Conservation (phyloP, 2,329 filamentous ascomycete genomes). For the Westerdykella sp. region DNA sequence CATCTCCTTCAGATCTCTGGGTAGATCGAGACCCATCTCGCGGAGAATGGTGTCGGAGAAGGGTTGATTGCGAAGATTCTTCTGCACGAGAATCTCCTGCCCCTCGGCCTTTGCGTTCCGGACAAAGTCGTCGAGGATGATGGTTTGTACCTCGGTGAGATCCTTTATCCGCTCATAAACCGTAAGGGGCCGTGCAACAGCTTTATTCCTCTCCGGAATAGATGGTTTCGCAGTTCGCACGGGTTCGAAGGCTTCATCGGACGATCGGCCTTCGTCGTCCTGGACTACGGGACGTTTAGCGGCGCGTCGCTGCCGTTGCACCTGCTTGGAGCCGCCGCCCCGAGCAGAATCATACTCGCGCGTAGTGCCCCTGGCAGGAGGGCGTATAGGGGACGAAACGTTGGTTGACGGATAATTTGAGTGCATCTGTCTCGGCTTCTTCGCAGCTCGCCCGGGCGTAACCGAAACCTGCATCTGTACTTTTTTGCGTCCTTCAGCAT, state of each 20-base stretch:
- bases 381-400: constrained; percentile 57
- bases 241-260: constrained; percentile 44
- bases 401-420: constrained; percentile 58
- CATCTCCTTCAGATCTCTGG: constrained; percentile 57
- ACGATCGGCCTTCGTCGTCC: constrained; percentile 30
- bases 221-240: constrained; percentile 26
- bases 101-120: constrained; percentile 54
- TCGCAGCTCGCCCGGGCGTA: constrained; percentile 38
- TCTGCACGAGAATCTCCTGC: constrained; percentile 55
- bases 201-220: constrained; percentile 32
- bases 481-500: constrained; percentile 26
- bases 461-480: constrained; percentile 51
- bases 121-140: constrained; percentile 61
- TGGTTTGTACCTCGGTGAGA: constrained; percentile 55
- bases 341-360: constrained; percentile 21
- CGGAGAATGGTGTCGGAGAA: constrained; percentile 66
- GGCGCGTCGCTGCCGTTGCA: constrained; percentile 12
- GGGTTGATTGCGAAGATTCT: constrained; percentile 50
- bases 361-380: constrained; percentile 37
- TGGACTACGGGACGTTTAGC: constrained; percentile 30
- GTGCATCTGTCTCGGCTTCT: constrained; percentile 20
- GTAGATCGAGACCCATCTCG: constrained; percentile 67
- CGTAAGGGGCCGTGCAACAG: constrained; percentile 54
- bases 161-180: constrained; percentile 49
- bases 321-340: constrained; percentile 21